Conservation (phyloP, 2,329 filamentous ascomycete genomes). For the Microcyclosporella mali region DNA sequence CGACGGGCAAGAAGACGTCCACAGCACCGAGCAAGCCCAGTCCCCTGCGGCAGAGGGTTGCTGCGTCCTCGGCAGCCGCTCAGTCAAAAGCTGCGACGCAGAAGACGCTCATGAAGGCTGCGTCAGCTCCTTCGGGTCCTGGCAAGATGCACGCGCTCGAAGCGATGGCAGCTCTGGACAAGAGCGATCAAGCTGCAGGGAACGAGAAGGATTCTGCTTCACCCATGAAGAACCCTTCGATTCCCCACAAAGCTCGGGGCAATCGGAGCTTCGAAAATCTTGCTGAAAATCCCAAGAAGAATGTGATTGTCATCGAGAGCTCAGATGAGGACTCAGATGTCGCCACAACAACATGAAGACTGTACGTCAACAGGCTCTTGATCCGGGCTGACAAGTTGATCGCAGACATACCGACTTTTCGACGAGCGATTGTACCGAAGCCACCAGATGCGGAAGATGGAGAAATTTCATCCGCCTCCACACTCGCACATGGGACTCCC, state of each 20-base stretch:
- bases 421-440: constrained; percentile 13
- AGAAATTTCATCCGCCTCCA: neutral
- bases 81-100: too few relatives aligned
- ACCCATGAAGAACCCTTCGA: constrained; percentile 17
- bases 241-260: neutral
- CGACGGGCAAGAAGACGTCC: neutral
- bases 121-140: too few relatives aligned
- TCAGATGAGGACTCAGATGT: neutral
- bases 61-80: too few relatives aligned
- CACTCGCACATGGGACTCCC: neutral
- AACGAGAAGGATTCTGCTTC: constrained; percentile 19
- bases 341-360: neutral
- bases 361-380: neutral
- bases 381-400: constrained; percentile 3
- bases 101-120: too few relatives aligned
- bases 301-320: neutral
- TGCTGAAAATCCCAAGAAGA: neutral
- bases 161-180: too few relatives aligned
- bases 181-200: neutral
- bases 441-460: neutral
- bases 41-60: too few relatives aligned
- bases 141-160: too few relatives aligned
- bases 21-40: too few relatives aligned
- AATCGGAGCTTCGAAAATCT: neutral
- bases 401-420: constrained; percentile 14